phyloP scores from a whole-genome alignment of 1,284 basidiomycete species.

The Sanguinoderma infundibulare region DNA sequence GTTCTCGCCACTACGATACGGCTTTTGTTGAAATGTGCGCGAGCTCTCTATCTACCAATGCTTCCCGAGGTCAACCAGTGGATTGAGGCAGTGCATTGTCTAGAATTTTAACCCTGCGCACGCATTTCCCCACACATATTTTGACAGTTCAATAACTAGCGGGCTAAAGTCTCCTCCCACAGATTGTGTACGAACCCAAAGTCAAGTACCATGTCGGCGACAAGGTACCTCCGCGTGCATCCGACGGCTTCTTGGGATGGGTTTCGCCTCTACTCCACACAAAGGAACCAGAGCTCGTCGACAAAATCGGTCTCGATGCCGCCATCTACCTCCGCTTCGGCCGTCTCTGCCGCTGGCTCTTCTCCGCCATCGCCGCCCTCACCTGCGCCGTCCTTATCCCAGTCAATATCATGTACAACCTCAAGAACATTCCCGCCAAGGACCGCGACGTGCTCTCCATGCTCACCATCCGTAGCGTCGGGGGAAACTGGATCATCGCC shows the following conservation, averaged over 20 bases:
- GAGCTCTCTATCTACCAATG: too few relatives aligned
- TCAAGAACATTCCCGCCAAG: constrained; percentile 55
- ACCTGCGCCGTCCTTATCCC: constrained; percentile 82
- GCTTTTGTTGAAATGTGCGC: not conserved
- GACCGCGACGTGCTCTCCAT: constrained; percentile 70
- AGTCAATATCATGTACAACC: constrained; percentile 76
- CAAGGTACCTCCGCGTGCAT: constrained; percentile 82
- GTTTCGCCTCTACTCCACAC: constrained; percentile 84
- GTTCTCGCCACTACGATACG: not conserved
- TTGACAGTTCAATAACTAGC: too few relatives aligned
- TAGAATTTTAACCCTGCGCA: too few relatives aligned
- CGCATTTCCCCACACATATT: too few relatives aligned
- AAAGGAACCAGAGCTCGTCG: constrained; percentile 87
- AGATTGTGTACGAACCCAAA: constrained; percentile 89
- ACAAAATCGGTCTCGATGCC: constrained; percentile 93
- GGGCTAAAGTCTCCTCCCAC: not conserved
- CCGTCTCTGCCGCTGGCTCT: constrained; percentile 84
- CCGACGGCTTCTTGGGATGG: constrained; percentile 87
- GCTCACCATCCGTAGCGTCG: constrained; percentile 80
- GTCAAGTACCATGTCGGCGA: constrained; percentile 85
- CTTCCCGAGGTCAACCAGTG: too few relatives aligned
- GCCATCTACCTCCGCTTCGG: constrained; percentile 92
- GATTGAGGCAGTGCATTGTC: too few relatives aligned
- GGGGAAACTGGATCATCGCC: constrained; percentile 68
- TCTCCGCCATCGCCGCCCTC: constrained; percentile 68